Evolutionary conservation across 2,329 filamentous ascomycete species (phyloP).

Genomic region (Alternaria metachromatica): DNA sequence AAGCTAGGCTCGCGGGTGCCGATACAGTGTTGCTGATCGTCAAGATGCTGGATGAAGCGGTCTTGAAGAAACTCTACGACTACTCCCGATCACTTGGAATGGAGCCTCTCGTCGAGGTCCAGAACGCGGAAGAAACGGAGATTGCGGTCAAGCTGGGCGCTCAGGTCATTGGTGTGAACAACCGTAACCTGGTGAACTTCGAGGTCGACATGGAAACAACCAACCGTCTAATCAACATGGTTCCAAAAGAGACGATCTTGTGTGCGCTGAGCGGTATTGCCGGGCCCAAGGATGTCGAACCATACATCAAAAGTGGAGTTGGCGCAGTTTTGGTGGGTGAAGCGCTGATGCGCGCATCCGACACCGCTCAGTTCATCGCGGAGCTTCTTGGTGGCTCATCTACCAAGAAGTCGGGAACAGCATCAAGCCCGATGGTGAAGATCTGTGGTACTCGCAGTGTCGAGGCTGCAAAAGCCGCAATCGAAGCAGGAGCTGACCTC

Average conservation of each 20-base stretch:
- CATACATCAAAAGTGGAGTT: conserved; percentile 87
- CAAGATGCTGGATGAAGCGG: conserved; percentile 86
- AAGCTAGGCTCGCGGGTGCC: conserved; percentile 89
- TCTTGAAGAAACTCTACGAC: conserved; percentile 79
- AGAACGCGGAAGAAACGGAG: conserved; percentile 91
- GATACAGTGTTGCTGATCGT: conserved; percentile 96
- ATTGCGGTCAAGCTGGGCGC: conserved; percentile 84
- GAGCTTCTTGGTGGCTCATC: conserved; percentile 72
- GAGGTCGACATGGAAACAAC: conserved; percentile 95
- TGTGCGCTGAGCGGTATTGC: conserved; percentile 96
- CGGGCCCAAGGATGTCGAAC: conserved; percentile 82
- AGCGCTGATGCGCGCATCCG: conserved; percentile 88
- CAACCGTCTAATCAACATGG: conserved; percentile 83
- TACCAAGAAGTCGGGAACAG: conserved; percentile 15
- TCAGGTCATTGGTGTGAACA: conserved; percentile 96
- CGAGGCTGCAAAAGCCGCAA: conserved; percentile 79
- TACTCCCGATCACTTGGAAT: conserved; percentile 92
- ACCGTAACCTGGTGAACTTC: conserved; percentile 94
- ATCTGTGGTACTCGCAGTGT: conserved; percentile 90
- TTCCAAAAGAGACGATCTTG: conserved; percentile 83
- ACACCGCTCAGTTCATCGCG: conserved; percentile 82
- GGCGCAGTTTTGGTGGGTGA: conserved; percentile 94
- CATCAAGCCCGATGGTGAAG: conserved; percentile 72
- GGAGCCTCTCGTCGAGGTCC: conserved; percentile 97
- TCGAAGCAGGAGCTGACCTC: conserved; percentile 87